phyloP scores from a whole-genome alignment of 139 green algal genomes.

The Asterochloris sp. region DNA sequence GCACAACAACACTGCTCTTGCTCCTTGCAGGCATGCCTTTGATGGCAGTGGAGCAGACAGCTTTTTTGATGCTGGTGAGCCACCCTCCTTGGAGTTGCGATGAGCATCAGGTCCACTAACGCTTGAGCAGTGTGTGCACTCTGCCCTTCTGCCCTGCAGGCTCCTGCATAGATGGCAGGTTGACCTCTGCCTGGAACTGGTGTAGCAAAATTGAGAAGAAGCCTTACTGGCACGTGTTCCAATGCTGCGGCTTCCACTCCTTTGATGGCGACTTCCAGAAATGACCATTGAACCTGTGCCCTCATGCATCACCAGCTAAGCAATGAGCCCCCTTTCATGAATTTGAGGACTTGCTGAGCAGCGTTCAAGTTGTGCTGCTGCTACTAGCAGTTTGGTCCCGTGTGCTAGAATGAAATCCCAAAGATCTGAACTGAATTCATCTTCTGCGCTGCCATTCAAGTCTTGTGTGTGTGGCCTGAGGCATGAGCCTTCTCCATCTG shows the following conservation, averaged over 20 bases:
- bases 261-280: slow-evolving; percentile 83
- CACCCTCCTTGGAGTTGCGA: slow-evolving; percentile 26
- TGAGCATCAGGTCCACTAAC: not conserved
- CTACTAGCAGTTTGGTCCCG: not conserved
- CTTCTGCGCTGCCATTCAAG: not conserved
- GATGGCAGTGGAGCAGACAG: slow-evolving; percentile 87
- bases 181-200: slow-evolving; percentile 94
- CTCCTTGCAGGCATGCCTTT: slow-evolving; percentile 70
- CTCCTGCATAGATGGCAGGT: slow-evolving; percentile 88
- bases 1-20: too few species aligned
- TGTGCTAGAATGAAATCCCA: not conserved
- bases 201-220: slow-evolving; percentile 79
- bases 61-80: slow-evolving; percentile 69
- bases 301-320: too few species aligned
- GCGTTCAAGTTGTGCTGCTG: not conserved
- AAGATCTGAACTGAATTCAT: not conserved
- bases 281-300: not conserved
- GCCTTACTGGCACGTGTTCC: slow-evolving; percentile 79
- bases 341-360: not conserved
- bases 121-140: not conserved
- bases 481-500: slow-evolving; percentile 7
- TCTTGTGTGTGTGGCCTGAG: slow-evolving; percentile 8
- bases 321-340: too few species aligned
- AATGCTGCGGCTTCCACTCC: slow-evolving; percentile 73
- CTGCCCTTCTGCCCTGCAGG: slow-evolving; percentile 23